A percentile compares a stretch with the other conserved stretches of the same genome.
These are phyloP conservation scores for Castanea crenata DNA, from an alignment of 306 rosid genomes.

Conservation along the genomic window DNA sequence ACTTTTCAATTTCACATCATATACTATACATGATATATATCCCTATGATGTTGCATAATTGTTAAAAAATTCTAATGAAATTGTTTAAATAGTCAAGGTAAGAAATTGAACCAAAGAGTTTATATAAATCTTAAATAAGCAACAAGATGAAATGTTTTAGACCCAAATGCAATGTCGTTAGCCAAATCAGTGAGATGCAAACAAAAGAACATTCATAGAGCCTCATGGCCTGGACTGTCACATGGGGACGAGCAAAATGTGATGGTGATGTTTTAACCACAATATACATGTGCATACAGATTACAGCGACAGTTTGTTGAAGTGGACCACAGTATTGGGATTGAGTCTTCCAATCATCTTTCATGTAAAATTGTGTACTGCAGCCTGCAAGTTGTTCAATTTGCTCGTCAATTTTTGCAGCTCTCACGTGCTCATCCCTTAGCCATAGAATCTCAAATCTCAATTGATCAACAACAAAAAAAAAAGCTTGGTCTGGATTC, in stretches of 20 bases:
- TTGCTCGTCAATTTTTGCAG: neutral
- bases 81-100: neutral
- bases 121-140: neutral
- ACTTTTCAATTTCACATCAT: too few species aligned
- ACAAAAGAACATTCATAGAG: neutral
- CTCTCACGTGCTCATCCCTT: neutral
- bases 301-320: neutral
- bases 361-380: neutral
- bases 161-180: neutral
- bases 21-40: neutral
- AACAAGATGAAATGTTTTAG: neutral
- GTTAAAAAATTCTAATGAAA: neutral
- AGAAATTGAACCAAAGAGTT: too few species aligned
- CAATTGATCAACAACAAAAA: neutral
- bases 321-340: neutral
- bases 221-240: constrained; percentile 6
- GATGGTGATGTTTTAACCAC: constrained; percentile 32
- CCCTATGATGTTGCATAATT: neutral
- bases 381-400: neutral
- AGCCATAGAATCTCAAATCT: constrained; percentile 5
- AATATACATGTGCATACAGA: too few species aligned
- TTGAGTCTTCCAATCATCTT: neutral
- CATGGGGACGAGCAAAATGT: constrained; percentile 28
- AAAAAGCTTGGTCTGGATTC: neutral
- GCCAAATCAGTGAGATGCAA: neutral